Conservation (phyloP, 371 early-diverging fungal genomes). For the Syncephalastrum racemosum region DNA sequence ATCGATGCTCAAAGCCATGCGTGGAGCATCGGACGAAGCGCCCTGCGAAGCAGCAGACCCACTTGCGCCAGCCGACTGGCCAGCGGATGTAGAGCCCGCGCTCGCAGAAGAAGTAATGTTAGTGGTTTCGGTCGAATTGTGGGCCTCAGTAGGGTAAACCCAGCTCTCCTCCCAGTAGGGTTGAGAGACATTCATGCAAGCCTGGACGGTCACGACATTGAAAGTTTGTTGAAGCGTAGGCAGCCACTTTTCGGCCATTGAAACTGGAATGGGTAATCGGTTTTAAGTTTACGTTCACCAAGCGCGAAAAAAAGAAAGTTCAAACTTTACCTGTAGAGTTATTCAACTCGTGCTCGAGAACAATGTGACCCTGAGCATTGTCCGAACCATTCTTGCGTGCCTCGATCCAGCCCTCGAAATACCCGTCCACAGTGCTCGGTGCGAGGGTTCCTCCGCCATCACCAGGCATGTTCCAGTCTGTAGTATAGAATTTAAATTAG, state of each 20-base stretch:
- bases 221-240: slow-evolving; percentile 40
- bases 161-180: slow-evolving; percentile 50
- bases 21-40: too few species aligned
- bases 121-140: slow-evolving; percentile 12
- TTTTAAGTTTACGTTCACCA: too few species aligned
- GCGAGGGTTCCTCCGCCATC: slow-evolving; percentile 41
- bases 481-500: too few species aligned
- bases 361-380: slow-evolving; percentile 38
- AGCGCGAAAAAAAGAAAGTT: too few species aligned
- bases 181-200: slow-evolving; percentile 50
- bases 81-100: slow-evolving; percentile 2
- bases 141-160: slow-evolving; percentile 33
- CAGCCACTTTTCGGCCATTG: slow-evolving; percentile 49
- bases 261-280: slow-evolving; percentile 13
- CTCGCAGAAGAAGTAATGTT: slow-evolving; percentile 11
- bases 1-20: too few species aligned
- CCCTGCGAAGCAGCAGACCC: neutral
- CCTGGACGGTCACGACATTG: slow-evolving; percentile 44
- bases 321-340: slow-evolving; percentile 23
- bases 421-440: slow-evolving; percentile 33
- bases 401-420: slow-evolving; percentile 42
- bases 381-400: slow-evolving; percentile 30
- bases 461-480: slow-evolving; percentile 49
- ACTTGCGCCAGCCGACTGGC: neutral
- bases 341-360: slow-evolving; percentile 53